Base-by-base conservation (phyloP, 768 basidiomycete species). In the Amanita polypyramis region DNA sequence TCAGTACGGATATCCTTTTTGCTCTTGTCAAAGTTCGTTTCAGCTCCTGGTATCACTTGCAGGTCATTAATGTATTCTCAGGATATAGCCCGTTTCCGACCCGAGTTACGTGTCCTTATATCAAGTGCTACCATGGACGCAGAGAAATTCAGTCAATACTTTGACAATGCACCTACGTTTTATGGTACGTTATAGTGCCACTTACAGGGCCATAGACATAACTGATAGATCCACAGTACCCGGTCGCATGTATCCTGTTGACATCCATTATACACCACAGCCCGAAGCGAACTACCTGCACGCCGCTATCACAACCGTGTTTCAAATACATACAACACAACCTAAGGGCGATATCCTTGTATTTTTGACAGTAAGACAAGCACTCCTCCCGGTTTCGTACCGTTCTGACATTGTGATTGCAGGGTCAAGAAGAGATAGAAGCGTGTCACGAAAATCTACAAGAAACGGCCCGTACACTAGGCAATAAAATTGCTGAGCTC, bases 381-480 rank as follows among this genome's bases (percentile, higher is more conserved):
- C 34, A 4, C 35, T 36, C 42, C 19, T 34, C 45, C 38, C 14
- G 34, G 12, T 41, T 34, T 33, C 27, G 25, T 17, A 34, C 45
- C 35, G 54, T 19, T 23, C 19, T 37, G 34, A 40, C 52, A 46
- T 57, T 32, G 57, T 36, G 37, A 45, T 12, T 21, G n/a, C 53
- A 87, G 89, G 95, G 96, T 54, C 96, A 99, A 77, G 96, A 99
- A 61, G 96, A 98, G 65, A 99, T 98, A 52, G 96, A 99, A 65
- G 88, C 92, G 1, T 93, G 93, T 33, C 88, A 94, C 43, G 96
- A 99, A 67, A 96, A 90, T 62, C 68, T 99, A 29, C 83, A 89
- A 61, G 96, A 99, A 69, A 99, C 96, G 0, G 84, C 92, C 19
- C 81, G 92, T 19, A 86, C 95, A 1, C 70, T 99, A 0, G 94